Percentiles rank a stretch among this genome's conserved stretches.
phyloP scores from a whole-genome alignment of 805 yeast genomes.

The Schwanniomyces vanrijiae region DNA sequence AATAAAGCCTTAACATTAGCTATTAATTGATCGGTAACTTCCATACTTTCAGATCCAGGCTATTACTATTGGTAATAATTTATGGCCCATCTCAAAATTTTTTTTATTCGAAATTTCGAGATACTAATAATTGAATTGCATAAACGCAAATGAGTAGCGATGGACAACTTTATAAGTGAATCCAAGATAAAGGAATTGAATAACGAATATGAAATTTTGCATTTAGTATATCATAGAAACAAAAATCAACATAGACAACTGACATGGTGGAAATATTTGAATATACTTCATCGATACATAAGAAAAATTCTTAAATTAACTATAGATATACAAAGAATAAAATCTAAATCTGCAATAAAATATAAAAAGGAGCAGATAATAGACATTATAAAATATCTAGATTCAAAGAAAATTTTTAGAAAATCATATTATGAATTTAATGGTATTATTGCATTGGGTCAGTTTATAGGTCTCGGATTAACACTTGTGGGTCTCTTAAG shows the following conservation, averaged over 20 bases:
- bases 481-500: constrained; percentile 60
- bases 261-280: constrained; percentile 74
- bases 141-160: neutral
- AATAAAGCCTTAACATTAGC: constrained; percentile 44
- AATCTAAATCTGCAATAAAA: constrained; percentile 6
- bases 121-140: neutral
- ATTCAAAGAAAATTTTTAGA: constrained; percentile 37
- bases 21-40: constrained; percentile 10
- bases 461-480: constrained; percentile 73
- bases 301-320: constrained; percentile 35
- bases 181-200: constrained; percentile 3
- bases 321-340: constrained; percentile 12
- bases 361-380: constrained; percentile 13
- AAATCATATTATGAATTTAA: constrained; percentile 61
- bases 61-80: neutral
- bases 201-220: constrained; percentile 59
- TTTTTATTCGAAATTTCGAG: neutral
- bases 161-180: constrained; percentile 2
- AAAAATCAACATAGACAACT: constrained; percentile 73
- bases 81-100: constrained; percentile 2
- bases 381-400: constrained; percentile 24
- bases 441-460: constrained; percentile 68
- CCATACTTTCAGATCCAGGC: constrained; percentile 1
- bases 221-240: constrained; percentile 67
- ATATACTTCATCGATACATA: constrained; percentile 58